Base-by-base conservation (phyloP, 345 rosid species). In the Salix exigua region DNA sequence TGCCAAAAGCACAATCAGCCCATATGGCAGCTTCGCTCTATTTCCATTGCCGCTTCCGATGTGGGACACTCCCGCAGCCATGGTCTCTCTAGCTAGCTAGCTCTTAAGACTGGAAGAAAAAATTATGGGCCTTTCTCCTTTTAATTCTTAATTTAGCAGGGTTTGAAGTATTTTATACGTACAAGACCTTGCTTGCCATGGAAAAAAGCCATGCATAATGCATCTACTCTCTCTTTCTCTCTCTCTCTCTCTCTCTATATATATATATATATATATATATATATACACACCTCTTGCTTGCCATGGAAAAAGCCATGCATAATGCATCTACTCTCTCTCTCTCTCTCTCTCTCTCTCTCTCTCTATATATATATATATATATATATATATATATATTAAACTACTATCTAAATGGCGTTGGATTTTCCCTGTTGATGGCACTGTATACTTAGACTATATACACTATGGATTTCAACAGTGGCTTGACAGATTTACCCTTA, bases 1-100 rank as follows among this genome's bases (percentile, higher is more conserved):
- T 17, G 91, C 89, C 79, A 89, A 68, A 12, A 91, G 82, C 78
- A 91, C 63, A 85, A 88, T 80, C 75, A 85, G 4, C 60, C 84
- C 89, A 38, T 83, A 85, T 26, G 85, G 69, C 75, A 84, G 69
- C 75, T 81, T 85, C 25, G 84, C 88, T 80, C 82, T 87, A 75
- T 73, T 77, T 21, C 75, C 68, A 25, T 76, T 67, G 30, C 70
- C 75, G 14, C 25, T 77, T 18, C 81, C 85, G 71, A 82, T 88
- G 44, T 72, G 60, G 67, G 78, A 74, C 60, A 86, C 88, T 2
- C 79, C 85, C 68, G 71, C 28, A 8, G 83, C 88, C 82, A 78
- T 75, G 51, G 6, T 28, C 10, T 65, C 61, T 71, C 42, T 53
- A 42, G 48, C 58, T 53, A 42, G 48, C 58, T 71, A 30, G 69